Evolutionary conservation across 2,329 filamentous ascomycete species (phyloP), one percentile per base, ranked within the genome.

Genomic region (Talaromyces sp.): DNA sequence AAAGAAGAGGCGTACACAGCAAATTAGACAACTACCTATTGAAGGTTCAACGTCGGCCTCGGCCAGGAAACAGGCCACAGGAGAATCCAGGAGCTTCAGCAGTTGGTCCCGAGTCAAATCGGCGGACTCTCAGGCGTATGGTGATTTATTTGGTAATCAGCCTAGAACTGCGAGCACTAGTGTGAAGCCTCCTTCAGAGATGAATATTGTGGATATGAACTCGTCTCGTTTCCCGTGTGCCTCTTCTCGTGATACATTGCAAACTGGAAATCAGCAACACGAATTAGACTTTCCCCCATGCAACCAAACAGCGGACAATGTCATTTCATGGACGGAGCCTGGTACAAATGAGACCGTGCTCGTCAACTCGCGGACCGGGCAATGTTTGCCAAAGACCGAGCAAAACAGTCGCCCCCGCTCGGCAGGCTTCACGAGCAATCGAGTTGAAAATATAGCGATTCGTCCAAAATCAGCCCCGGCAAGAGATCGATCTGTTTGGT

Each of bases 241-340:
- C 32, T 35, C 51, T 53, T 31, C 26, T 46, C 6, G 10, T 17
- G 21, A 4, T 19, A 21, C 59, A 17, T 8, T 14, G 41, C 54
- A 43, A n/a, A 19, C 35, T 27, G 52, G 31, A n/a, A 24, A 46
- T 14, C 8, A n/a, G 8, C 17, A 14, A 31, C 41, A 19, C 21
- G 24, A 46, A 46, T 57, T 10, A 27, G 17, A 24, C 43, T 52
- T n/a, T 24, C 10, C 4, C 19, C 7, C 53, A 60, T 27, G 14
- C n/a, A 32, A 32, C 11, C 41, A 27, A n/a, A 29, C n/a, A 32
- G 43, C 9, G 26, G 63, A 67, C 41, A 77, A 78, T 55, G 69
- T 69, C 41, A 65, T 73, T 24, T 58, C 67, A 10, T 91, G 89
- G 89, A 78, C 76, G 1, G 84, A 91, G 65, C 86, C 87, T 0